phyloP scores from a whole-genome alignment of 352 stramenopile genomes.

The Phytopythium helicoides region DNA sequence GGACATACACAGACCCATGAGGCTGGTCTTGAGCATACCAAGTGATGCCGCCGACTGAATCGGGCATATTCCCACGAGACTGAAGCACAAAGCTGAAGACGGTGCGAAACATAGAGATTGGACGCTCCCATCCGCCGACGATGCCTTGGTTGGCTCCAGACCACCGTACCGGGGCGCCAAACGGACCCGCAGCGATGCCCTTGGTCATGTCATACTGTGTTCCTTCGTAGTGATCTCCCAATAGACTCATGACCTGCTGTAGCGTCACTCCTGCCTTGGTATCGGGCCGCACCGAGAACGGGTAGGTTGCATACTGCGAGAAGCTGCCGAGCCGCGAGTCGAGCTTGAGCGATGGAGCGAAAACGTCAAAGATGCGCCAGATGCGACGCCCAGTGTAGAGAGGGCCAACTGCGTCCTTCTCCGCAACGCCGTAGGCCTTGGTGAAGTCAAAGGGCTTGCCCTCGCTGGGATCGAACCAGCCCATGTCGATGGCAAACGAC shows the following conservation, averaged over 20 bases:
- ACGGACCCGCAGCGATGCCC: conserved; percentile 86
- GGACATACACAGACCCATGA: conserved; percentile 72
- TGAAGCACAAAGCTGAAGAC: conserved; percentile 82
- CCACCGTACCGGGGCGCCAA: conserved; percentile 87
- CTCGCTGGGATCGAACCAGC: conserved; percentile 70
- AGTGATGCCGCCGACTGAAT: conserved; percentile 47
- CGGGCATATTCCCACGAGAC: conserved; percentile 22
- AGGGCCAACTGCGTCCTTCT: conserved; percentile 53
- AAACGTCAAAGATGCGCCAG: conserved; percentile 86
- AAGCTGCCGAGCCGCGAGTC: conserved; percentile 59
- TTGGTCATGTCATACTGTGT: conserved; percentile 88
- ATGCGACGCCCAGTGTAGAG: conserved; percentile 82
- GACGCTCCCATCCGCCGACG: conserved; percentile 77
- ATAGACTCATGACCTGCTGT: conserved; percentile 77
- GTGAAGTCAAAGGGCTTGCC: conserved; percentile 70
- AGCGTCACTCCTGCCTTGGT: conserved; percentile 28
- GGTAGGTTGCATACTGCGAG: conserved; percentile 76
- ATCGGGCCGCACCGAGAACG: conserved; percentile 89
- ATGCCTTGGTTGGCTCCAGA: conserved; percentile 46
- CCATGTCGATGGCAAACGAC: conserved; percentile 77
- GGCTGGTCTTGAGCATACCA: conserved; percentile 71
- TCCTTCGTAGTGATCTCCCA: conserved; percentile 90
- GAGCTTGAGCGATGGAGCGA: conserved; percentile 76
- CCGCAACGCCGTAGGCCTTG: conserved; percentile 57
- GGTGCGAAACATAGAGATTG: conserved; percentile 92